Percentiles rank a stretch among this genome's conserved stretches.
Evolutionary conservation across 176 grass and related monocot species (phyloP).

Genomic region (Phyllostachys edulis): DNA sequence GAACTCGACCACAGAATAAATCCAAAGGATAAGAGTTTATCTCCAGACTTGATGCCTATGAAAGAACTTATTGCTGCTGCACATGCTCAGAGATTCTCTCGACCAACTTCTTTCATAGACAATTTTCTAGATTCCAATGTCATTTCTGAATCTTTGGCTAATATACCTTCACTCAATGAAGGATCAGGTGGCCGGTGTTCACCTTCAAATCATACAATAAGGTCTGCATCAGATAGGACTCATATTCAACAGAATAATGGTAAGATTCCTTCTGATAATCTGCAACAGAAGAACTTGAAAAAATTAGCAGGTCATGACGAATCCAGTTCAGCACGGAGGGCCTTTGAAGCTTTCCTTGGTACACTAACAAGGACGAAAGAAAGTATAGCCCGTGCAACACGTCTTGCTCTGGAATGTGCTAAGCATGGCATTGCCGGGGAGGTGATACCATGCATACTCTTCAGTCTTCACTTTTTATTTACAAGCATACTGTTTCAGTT

Average conservation of each 20-base stretch:
- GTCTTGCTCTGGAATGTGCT: conserved; percentile 88
- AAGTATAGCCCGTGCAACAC: conserved; percentile 89
- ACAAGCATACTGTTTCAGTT: background rate
- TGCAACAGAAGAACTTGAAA: conserved; percentile 37
- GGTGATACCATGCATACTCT: conserved; percentile 55
- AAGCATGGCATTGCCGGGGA: conserved; percentile 95
- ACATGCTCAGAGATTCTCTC: conserved; percentile 54
- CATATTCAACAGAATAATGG: conserved; percentile 46
- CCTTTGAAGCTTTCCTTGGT: conserved; percentile 76
- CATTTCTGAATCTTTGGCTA: conserved; percentile 45
- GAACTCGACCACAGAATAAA: conserved; percentile 39
- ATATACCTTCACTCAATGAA: conserved; percentile 56
- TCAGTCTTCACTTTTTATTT: conserved; percentile 29
- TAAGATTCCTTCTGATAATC: conserved; percentile 43
- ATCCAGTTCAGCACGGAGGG: conserved; percentile 62
- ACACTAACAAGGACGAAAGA: conserved; percentile 92
- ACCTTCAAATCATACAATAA: conserved; percentile 48
- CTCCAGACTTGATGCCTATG: conserved; percentile 53
- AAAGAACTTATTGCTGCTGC: conserved; percentile 78
- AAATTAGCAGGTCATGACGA: conserved; percentile 54
- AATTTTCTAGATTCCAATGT: conserved; percentile 53
- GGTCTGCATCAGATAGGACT: conserved; percentile 45
- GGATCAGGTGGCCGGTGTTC: conserved; percentile 48
- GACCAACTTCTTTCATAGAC: conserved; percentile 59
- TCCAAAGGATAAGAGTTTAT: conserved; percentile 50